phyloP scores from a whole-genome alignment of 352 stramenopile species.

The Phytopythium boreale region DNA sequence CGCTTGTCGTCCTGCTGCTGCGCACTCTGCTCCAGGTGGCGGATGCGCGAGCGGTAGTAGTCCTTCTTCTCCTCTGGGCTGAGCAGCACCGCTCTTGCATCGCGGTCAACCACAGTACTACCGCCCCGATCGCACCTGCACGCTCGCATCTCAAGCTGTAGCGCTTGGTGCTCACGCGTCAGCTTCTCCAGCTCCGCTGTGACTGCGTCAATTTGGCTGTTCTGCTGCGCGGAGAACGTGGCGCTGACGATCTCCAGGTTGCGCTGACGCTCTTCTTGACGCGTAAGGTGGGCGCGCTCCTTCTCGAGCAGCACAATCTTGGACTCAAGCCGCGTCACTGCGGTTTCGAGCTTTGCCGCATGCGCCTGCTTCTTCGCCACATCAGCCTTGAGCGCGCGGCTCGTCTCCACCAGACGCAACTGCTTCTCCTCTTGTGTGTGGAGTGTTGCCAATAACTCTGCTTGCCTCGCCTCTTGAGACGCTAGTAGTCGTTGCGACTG shows the following conservation, averaged over 20 bases:
- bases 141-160: constrained; percentile 18
- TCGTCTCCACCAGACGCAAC: constrained; percentile 30
- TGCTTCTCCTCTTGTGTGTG: constrained; percentile 40
- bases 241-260: constrained; percentile 24
- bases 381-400: constrained; percentile 36
- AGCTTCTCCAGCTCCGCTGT: constrained; percentile 44
- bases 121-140: constrained; percentile 16
- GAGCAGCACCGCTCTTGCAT: neutral
- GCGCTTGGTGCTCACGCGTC: constrained; percentile 34
- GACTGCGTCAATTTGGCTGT: constrained; percentile 36
- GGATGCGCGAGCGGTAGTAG: constrained; percentile 45
- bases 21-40: constrained; percentile 44
- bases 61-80: constrained; percentile 24
- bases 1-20: constrained; percentile 46
- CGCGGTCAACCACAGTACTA: neutral
- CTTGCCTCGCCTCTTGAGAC: neutral
- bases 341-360: constrained; percentile 26
- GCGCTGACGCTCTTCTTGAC: constrained; percentile 31
- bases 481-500: neutral
- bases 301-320: constrained; percentile 45
- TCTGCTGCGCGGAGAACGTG: constrained; percentile 34
- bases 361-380: constrained; percentile 20
- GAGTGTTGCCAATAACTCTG: constrained; percentile 17
- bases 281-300: constrained; percentile 35
- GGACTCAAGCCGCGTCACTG: constrained; percentile 39